phyloP scores from a whole-genome alignment of 129 eudicot species.

The Escallonia rubra region DNA sequence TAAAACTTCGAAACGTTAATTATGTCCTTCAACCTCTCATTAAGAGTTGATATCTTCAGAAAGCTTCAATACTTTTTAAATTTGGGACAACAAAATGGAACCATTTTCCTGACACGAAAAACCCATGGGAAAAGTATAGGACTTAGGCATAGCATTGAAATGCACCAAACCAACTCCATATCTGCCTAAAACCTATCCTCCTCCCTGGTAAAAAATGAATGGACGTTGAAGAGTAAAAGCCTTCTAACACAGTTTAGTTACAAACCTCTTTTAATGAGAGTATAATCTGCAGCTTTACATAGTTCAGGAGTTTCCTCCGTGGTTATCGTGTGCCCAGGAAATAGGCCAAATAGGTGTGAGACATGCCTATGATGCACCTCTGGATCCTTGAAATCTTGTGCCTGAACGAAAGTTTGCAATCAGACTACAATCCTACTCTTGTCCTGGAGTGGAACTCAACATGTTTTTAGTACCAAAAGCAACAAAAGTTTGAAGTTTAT shows the following conservation, averaged over 20 bases:
- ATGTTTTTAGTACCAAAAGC: neutral
- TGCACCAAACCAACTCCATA: too few relatives aligned
- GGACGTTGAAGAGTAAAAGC: too few relatives aligned
- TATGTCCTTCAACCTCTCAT: too few relatives aligned
- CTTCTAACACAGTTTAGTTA: neutral
- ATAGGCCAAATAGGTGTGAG: constrained; percentile 78
- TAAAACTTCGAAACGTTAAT: too few relatives aligned
- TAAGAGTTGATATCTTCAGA: too few relatives aligned
- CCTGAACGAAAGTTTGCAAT: constrained; percentile 27
- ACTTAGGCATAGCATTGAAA: too few relatives aligned
- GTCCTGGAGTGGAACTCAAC: neutral
- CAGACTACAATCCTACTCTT: neutral
- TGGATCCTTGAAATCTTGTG: constrained; percentile 77
- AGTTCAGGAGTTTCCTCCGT: constrained; percentile 69
- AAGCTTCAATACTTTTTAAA: too few relatives aligned
- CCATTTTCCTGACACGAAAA: too few relatives aligned
- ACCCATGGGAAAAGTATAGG: too few relatives aligned
- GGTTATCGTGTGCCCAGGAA: constrained; percentile 78
- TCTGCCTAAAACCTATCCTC: too few relatives aligned
- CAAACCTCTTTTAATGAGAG: constrained; percentile 64
- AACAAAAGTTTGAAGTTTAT: neutral
- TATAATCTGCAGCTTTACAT: constrained; percentile 67
- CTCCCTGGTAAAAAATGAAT: too few relatives aligned
- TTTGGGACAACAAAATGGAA: too few relatives aligned
- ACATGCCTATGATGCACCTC: constrained; percentile 87